Evolutionary conservation across 2,329 filamentous ascomycete genomes (phyloP), one percentile per base, ranked within the genome.

Genomic region (Neofusicoccum sp.): DNA sequence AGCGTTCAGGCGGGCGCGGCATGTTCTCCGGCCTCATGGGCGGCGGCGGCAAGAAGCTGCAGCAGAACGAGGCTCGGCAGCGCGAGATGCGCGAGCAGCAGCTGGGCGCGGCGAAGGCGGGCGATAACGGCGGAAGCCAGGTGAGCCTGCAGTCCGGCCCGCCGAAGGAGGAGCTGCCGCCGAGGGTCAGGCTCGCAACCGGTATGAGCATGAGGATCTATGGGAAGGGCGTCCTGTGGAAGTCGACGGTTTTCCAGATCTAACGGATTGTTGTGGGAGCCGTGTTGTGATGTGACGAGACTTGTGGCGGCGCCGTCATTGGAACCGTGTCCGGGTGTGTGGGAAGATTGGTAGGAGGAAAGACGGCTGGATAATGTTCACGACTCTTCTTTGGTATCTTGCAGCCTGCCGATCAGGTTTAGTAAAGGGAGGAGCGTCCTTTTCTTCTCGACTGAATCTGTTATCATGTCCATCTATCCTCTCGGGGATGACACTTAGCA

Each of bases 151-250:
- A 61, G 40, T 54, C 41, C 8, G 41, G 40, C 9, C 59, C 48
- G 33, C 64, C 62, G 6, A 71, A 73, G 53, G 75, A 78, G 38
- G 78, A 80, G 57, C 67, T 74, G 38, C 72, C 76, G 56, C 75
- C 76, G 28, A 70, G 78, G 12, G 79, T 82, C 43, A 72, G 79
- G n/a, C 70, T 82, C 69, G 74, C 79, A 14, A 77, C 77, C 9
- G 78, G 79, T 33, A 70, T 81, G 44, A 74, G 75, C 6, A 78
- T 81, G n/a, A 73, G 76, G 62, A 77, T 82, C 36, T 73, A 79
- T 48, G 78, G 78, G n/a, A 76, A 79, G 64, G 76, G 73, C 43
- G 76, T 82, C 34, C 66, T 82, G 65, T 76, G 79, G 58, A 81
- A 81, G 68, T 79, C 80, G 58, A 78, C 79, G 4, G 78, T 81